phyloP scores from a whole-genome alignment of 306 rosid genomes.

The Pyrus bretschneideri region DNA sequence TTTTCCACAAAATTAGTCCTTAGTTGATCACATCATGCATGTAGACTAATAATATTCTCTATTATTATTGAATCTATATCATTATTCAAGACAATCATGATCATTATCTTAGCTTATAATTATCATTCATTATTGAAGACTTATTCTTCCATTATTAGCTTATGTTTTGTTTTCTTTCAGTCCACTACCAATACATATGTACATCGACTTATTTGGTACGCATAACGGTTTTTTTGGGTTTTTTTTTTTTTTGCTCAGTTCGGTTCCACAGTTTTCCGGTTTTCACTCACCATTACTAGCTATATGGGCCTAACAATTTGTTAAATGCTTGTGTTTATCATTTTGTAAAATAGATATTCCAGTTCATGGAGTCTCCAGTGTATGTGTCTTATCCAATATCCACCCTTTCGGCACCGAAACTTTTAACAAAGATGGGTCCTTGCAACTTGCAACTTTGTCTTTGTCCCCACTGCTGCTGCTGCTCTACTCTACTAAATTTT shows the following conservation, averaged over 20 bases:
- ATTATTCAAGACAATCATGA: too few relatives aligned
- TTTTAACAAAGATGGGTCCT: too few relatives aligned
- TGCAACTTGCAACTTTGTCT: too few relatives aligned
- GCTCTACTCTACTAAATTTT: too few relatives aligned
- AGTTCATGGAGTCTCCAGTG: not conserved
- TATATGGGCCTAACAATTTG: not conserved
- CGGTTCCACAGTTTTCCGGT: too few relatives aligned
- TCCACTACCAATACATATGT: not conserved
- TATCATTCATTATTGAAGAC: not conserved
- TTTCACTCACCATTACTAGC: too few relatives aligned
- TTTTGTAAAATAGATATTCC: not conserved
- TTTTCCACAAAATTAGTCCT: not conserved
- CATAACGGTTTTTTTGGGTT: too few relatives aligned
- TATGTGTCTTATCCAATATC: not conserved
- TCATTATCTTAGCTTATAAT: too few relatives aligned
- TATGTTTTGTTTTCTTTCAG: not conserved
- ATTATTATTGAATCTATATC: too few relatives aligned
- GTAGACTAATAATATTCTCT: not conserved
- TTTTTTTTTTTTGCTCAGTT: too few relatives aligned
- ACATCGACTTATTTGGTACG: too few relatives aligned
- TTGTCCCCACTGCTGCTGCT: too few relatives aligned
- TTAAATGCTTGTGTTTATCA: not conserved
- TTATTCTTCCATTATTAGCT: not conserved
- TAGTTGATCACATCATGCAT: not conserved
- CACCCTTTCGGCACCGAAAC: not conserved